Evolutionary conservation across 2,329 filamentous ascomycete genomes (phyloP).

Genomic region (Helicocarpus griseus): DNA sequence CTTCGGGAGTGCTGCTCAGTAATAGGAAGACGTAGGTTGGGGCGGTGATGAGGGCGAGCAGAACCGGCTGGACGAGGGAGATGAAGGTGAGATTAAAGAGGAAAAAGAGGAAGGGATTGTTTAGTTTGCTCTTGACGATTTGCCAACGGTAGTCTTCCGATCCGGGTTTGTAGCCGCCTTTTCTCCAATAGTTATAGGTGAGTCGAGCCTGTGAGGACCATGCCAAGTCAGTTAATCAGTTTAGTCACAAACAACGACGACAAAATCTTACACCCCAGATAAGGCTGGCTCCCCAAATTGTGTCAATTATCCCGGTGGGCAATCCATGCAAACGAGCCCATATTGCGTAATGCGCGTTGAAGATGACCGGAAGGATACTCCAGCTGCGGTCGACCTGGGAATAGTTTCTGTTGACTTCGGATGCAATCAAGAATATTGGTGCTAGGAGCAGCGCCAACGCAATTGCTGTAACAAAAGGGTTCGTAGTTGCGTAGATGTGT

Average conservation of each 20-base stretch:
- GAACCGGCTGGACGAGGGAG: conserved; percentile 67
- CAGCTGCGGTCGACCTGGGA: conserved; percentile 93
- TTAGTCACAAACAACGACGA: neutral
- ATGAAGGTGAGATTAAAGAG: conserved; percentile 88
- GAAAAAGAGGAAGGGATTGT: conserved; percentile 68
- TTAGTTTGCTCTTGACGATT: conserved; percentile 58
- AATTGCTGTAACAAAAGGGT: conserved; percentile 70
- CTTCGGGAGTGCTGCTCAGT: conserved; percentile 51
- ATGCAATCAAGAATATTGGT: conserved; percentile 60
- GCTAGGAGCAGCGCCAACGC: conserved; percentile 63
- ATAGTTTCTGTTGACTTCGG: conserved; percentile 85
- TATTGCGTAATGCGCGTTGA: conserved; percentile 71
- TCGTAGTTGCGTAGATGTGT: conserved; percentile 70
- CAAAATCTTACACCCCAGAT: conserved; percentile 66
- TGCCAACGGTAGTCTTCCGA: conserved; percentile 94
- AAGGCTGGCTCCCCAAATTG: conserved; percentile 57
- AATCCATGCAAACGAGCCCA: conserved; percentile 72
- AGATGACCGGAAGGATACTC: conserved; percentile 81
- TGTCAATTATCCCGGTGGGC: conserved; percentile 60
- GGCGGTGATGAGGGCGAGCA: conserved; percentile 68
- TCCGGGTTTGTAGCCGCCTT: conserved; percentile 78
- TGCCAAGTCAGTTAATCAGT: neutral
- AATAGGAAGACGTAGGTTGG: conserved; percentile 74
- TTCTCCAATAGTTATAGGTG: conserved; percentile 95
- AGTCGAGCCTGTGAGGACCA: conserved; percentile 51